A percentile compares a stretch with the other conserved stretches of the same genome.
These are phyloP conservation scores for Claviceps sp. DNA, from an alignment of 2,329 filamentous ascomycete species.

Conservation along the genomic window DNA sequence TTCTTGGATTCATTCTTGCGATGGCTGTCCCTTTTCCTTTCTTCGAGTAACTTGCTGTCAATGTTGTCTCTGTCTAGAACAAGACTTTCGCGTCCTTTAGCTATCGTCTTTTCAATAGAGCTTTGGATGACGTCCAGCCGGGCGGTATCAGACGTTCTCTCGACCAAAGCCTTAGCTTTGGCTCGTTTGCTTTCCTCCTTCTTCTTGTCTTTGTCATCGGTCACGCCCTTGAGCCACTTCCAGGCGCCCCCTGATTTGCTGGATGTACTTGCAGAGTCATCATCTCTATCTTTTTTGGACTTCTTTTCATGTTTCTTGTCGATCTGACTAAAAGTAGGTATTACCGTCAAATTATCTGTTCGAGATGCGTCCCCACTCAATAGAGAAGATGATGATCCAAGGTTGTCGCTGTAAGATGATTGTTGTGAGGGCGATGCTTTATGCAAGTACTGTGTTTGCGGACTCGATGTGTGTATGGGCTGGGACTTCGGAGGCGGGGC, in stretches of 20 bases:
- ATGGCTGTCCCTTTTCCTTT: constrained; percentile 66
- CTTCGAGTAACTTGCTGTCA: constrained; percentile 61
- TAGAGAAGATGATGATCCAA: constrained; percentile 41
- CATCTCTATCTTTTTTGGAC: constrained; percentile 58
- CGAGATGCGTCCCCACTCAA: constrained; percentile 53
- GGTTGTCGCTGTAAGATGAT: constrained; percentile 15
- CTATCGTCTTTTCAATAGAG: constrained; percentile 59
- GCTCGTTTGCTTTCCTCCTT: constrained; percentile 52
- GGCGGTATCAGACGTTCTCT: constrained; percentile 61
- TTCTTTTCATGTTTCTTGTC: constrained; percentile 66
- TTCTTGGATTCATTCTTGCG: constrained; percentile 72
- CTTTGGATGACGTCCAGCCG: constrained; percentile 77
- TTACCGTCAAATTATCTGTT: constrained; percentile 68
- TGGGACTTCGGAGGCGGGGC: background rate
- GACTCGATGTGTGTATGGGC: background rate
- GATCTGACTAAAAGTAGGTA: constrained; percentile 56
- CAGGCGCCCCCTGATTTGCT: constrained; percentile 58
- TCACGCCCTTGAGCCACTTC: constrained; percentile 71
- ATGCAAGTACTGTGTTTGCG: constrained; percentile 7
- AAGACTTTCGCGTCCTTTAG: constrained; percentile 66
- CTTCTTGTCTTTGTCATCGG: constrained; percentile 50
- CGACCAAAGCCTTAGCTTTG: constrained; percentile 43
- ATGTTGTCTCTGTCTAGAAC: constrained; percentile 66
- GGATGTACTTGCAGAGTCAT: constrained; percentile 43
- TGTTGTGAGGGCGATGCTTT: constrained; percentile 6